Conservation (phyloP, 352 stramenopile genomes). For the Phytophthora fragariaefolia region DNA sequence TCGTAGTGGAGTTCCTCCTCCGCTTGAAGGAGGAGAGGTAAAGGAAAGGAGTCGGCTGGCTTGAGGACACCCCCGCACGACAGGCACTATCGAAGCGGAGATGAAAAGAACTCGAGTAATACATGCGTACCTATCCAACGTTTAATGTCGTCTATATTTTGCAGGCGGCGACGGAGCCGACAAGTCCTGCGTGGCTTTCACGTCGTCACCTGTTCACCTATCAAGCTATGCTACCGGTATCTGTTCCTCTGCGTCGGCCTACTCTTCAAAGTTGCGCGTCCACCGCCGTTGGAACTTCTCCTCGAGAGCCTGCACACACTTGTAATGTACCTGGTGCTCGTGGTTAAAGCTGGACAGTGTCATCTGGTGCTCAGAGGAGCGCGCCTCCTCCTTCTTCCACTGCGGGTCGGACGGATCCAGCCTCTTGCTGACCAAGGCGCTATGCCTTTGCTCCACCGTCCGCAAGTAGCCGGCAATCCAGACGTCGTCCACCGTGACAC, state of each 20-base stretch:
- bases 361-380: slow-evolving; percentile 53
- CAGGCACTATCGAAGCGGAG: slow-evolving; percentile 12
- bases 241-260: neutral
- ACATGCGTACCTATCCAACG: slow-evolving; percentile 17
- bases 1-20: slow-evolving; percentile 9
- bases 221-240: slow-evolving; percentile 22
- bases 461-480: slow-evolving; percentile 84
- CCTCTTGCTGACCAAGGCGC: slow-evolving; percentile 80
- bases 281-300: slow-evolving; percentile 62
- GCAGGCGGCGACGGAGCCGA: neutral
- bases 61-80: too few species aligned
- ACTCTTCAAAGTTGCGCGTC: slow-evolving; percentile 74
- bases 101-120: slow-evolving; percentile 33
- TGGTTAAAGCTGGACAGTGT: slow-evolving; percentile 86
- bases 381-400: slow-evolving; percentile 73
- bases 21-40: slow-evolving; percentile 24
- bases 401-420: slow-evolving; percentile 67
- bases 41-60: too few species aligned
- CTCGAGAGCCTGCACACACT: slow-evolving; percentile 82
- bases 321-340: slow-evolving; percentile 82
- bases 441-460: slow-evolving; percentile 64
- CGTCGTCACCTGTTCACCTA: slow-evolving; percentile 1
- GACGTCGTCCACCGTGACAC: slow-evolving; percentile 84
- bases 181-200: neutral
- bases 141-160: slow-evolving; percentile 22